Percentiles rank a stretch among this genome's conserved stretches.
Conservation (phyloP, 2,329 filamentous ascomycete species). For the Cyclaneusma minus region DNA sequence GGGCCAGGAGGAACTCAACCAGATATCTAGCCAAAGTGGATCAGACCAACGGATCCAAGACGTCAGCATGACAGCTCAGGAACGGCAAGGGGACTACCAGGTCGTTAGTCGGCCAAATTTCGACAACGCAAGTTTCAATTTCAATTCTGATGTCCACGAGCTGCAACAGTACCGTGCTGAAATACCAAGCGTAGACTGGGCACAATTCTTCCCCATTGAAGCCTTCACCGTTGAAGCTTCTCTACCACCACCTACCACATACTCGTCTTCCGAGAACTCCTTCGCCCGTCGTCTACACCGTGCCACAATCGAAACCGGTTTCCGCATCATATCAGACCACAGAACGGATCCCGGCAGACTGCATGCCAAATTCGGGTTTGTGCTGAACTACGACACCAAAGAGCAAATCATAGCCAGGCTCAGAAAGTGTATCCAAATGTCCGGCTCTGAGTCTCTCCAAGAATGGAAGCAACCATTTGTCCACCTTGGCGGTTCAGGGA, state of each 20-base stretch:
- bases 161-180: conserved; percentile 14
- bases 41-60: conserved; percentile 13
- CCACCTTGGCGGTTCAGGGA: conserved; percentile 52
- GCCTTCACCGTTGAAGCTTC: conserved; percentile 17
- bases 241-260: conserved; percentile 32
- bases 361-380: conserved; percentile 54
- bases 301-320: conserved; percentile 44
- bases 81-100: conserved; percentile 23
- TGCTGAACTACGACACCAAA: conserved; percentile 41
- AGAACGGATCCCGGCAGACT: conserved; percentile 25
- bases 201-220: conserved; percentile 14
- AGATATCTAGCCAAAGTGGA: too few species aligned
- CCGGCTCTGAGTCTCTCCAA: conserved; percentile 30
- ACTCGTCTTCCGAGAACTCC: conserved; percentile 45
- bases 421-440: conserved; percentile 13
- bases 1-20: too few species aligned
- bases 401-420: conserved; percentile 29
- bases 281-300: conserved; percentile 61
- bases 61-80: conserved; percentile 4
- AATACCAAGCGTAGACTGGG: conserved; percentile 14
- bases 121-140: conserved; percentile 38
- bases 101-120: conserved; percentile 33
- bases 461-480: conserved; percentile 46
- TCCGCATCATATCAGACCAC: conserved; percentile 35
- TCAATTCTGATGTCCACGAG: conserved; percentile 18